A percentile compares a stretch with the other conserved stretches of the same genome.
Conservation (phyloP, 1,139 yeast species). For the Yamadazyma mexicana region DNA sequence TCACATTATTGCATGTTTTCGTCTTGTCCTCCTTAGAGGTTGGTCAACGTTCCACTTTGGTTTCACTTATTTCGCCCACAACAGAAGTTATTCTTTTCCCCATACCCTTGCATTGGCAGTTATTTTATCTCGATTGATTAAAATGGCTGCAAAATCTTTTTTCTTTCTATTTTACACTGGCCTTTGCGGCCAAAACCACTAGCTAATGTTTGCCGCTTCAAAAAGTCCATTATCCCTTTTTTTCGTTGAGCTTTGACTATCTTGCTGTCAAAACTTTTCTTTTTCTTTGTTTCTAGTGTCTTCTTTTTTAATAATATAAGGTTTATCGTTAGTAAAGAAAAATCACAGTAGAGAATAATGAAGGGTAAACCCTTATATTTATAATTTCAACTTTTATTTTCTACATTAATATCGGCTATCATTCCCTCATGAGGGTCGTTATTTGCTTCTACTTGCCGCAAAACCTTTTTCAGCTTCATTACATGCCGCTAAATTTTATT, state of each 20-base stretch:
- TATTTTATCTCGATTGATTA: neutral
- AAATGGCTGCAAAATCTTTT: slow-evolving; percentile 2
- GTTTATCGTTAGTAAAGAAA: neutral
- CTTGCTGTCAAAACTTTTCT: neutral
- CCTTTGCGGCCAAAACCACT: neutral
- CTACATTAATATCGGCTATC: too few relatives aligned
- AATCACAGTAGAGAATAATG: too few relatives aligned
- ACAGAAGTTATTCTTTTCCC: too few relatives aligned
- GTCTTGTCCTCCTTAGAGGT: too few relatives aligned
- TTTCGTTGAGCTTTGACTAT: neutral
- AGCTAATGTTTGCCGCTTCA: too few relatives aligned
- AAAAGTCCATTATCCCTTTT: neutral
- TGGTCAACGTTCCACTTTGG: neutral
- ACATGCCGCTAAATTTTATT: neutral
- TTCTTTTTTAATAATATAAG: too few relatives aligned
- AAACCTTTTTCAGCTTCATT: neutral
- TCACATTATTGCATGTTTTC: neutral
- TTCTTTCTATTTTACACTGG: neutral
- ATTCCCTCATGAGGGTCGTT: too few relatives aligned
- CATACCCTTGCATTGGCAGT: neutral
- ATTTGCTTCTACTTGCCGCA: too few relatives aligned
- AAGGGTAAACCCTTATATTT: too few relatives aligned
- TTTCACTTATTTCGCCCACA: too few relatives aligned
- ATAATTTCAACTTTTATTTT: too few relatives aligned
- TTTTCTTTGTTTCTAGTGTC: too few relatives aligned